Conservation (phyloP, 225 moss, liverwort and hornwort species). For the Asterella californica region DNA sequence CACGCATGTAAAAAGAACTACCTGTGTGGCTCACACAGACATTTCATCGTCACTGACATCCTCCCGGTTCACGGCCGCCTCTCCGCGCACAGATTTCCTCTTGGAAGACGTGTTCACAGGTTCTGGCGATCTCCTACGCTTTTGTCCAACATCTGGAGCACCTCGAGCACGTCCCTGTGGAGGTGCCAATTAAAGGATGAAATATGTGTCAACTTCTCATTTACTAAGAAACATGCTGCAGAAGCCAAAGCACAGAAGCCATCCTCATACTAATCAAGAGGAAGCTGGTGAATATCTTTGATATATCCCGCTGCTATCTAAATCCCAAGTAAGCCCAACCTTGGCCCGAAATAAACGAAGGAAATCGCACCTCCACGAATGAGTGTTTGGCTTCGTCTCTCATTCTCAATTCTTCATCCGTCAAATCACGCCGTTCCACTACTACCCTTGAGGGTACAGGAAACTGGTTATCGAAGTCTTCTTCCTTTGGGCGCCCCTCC, state of each 20-base stretch:
- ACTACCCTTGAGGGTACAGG: constrained; percentile 75
- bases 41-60: constrained; percentile 87
- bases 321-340: not conserved
- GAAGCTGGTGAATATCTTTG: not conserved
- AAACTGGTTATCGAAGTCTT: constrained; percentile 81
- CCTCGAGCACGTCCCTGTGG: constrained; percentile 51
- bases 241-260: not conserved
- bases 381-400: constrained; percentile 57
- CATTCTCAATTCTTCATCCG: constrained; percentile 66
- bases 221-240: not conserved
- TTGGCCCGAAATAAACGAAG: not conserved
- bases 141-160: constrained; percentile 37
- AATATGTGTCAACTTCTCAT: not conserved
- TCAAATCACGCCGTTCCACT: constrained; percentile 57
- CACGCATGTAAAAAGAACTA: constrained; percentile 9
- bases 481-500: constrained; percentile 87
- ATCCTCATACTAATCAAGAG: not conserved
- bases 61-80: constrained; percentile 47
- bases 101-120: constrained; percentile 42
- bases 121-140: constrained; percentile 73
- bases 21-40: constrained; percentile 54
- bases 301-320: not conserved
- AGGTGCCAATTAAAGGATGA: not conserved
- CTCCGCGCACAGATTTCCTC: constrained; percentile 46
- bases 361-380: constrained; percentile 66